These are phyloP conservation scores for Pythium sp. DNA, from an alignment of 352 stramenopile species.

Conservation along the genomic window DNA sequence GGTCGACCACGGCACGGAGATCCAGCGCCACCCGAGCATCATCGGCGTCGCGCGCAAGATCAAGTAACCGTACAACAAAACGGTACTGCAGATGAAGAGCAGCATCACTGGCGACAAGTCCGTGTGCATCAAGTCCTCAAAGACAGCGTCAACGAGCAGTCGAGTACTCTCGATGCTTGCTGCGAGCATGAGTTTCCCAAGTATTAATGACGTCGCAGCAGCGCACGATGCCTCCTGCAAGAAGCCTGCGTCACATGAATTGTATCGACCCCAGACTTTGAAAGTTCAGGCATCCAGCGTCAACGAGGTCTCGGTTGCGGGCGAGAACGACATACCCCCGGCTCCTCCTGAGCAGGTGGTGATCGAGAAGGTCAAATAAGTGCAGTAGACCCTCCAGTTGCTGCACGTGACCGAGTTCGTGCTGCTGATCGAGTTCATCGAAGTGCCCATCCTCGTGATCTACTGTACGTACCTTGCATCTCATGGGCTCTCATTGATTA, in stretches of 20 bases:
- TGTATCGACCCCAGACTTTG: too few relatives aligned
- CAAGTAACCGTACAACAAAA: not conserved
- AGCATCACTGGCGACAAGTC: not conserved
- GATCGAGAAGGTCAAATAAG: conserved; percentile 4
- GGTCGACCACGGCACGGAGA: not conserved
- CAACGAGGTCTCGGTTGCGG: not conserved
- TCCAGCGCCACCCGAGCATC: not conserved
- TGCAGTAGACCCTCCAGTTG: conserved; percentile 19
- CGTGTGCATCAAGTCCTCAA: too few relatives aligned
- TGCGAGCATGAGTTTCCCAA: not conserved
- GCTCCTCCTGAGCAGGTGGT: not conserved
- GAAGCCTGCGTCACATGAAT: too few relatives aligned
- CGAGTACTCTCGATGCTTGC: conserved; percentile 5
- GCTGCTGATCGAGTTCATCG: conserved; percentile 23
- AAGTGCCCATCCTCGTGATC: conserved; percentile 21
- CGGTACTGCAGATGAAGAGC: conserved; percentile 4
- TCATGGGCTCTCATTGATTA: too few relatives aligned
- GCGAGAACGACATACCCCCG: not conserved
- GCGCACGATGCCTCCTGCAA: not conserved
- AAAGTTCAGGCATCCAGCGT: too few relatives aligned
- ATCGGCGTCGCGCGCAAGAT: not conserved
- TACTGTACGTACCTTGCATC: conserved; percentile 19
- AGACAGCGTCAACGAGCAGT: not conserved
- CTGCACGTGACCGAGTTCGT: conserved; percentile 26
- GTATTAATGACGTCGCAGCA: not conserved